phyloP scores from a whole-genome alignment of 441 rosid species.

The Populus trichocarpa region DNA sequence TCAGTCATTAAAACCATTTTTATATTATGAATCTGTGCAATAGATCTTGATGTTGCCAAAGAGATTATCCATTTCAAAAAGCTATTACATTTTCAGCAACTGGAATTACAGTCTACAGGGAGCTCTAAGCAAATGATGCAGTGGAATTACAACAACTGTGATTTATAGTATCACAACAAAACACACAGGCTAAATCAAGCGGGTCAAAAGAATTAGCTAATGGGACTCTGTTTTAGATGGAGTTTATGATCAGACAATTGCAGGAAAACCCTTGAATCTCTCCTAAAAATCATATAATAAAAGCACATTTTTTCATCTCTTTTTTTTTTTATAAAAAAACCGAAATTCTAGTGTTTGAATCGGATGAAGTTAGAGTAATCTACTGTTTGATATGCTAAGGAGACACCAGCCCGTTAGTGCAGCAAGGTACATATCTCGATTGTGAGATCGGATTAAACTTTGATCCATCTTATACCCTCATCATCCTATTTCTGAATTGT shows the following conservation, averaged over 20 bases:
- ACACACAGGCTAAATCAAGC: neutral
- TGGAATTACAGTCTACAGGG: neutral
- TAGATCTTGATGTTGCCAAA: neutral
- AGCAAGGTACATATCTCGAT: neutral
- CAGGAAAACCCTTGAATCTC: neutral
- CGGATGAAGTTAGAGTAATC: neutral
- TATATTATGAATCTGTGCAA: neutral
- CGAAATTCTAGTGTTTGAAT: neutral
- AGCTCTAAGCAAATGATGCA: neutral
- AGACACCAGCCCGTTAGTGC: neutral
- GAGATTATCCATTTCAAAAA: neutral
- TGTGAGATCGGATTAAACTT: neutral
- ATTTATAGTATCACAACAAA: too few species aligned
- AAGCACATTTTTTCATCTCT: neutral
- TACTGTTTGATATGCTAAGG: neutral
- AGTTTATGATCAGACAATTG: neutral
- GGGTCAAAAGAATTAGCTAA: neutral
- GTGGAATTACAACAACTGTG: neutral
- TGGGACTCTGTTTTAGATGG: neutral
- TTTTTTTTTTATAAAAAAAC: too few species aligned
- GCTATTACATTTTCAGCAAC: neutral
- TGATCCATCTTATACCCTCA: neutral
- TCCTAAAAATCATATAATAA: neutral
- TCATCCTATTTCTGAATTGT: too few species aligned
- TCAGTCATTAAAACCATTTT: neutral